phyloP scores from a whole-genome alignment of 768 basidiomycete genomes.

The Kwoniella newhampshirensis region DNA sequence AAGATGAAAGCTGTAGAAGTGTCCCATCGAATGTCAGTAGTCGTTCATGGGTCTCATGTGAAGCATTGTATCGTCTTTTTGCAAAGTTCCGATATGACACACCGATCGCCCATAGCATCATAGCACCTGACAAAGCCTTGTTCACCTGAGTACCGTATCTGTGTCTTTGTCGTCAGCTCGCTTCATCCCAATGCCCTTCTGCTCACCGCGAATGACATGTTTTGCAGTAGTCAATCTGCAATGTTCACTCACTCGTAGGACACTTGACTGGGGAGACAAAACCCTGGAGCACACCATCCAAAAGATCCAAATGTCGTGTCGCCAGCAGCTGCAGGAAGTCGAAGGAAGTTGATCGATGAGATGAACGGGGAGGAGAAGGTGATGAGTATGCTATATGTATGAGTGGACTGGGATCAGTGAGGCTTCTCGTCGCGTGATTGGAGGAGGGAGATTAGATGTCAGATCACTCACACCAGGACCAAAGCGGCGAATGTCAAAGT shows the following conservation, averaged over 20 bases:
- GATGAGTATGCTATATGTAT: constrained; percentile 38
- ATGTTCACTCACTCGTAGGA: constrained; percentile 52
- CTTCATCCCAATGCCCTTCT: too few species aligned
- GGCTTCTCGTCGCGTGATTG: not conserved
- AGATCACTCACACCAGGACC: constrained; percentile 41
- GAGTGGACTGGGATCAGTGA: not conserved
- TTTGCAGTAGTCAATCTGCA: not conserved
- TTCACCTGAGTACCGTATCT: constrained; percentile 48
- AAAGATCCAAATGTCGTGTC: constrained; percentile 47
- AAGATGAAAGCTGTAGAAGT: constrained; percentile 41
- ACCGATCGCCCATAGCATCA: constrained; percentile 53
- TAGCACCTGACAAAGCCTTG: constrained; percentile 43
- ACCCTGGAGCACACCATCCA: constrained; percentile 45
- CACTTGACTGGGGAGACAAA: constrained; percentile 39
- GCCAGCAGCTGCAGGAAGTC: constrained; percentile 20
- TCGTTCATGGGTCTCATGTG: too few species aligned
- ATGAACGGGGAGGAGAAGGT: constrained; percentile 54
- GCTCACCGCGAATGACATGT: too few species aligned
- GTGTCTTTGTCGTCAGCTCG: not conserved
- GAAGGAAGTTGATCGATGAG: constrained; percentile 46
- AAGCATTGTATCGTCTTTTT: not conserved
- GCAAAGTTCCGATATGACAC: constrained; percentile 8
- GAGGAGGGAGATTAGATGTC: not conserved
- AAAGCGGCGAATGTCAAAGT: constrained; percentile 40
- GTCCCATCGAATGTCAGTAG: not conserved